Conservation (phyloP, 1,139 yeast species). For the Nematodospora anomalae region DNA sequence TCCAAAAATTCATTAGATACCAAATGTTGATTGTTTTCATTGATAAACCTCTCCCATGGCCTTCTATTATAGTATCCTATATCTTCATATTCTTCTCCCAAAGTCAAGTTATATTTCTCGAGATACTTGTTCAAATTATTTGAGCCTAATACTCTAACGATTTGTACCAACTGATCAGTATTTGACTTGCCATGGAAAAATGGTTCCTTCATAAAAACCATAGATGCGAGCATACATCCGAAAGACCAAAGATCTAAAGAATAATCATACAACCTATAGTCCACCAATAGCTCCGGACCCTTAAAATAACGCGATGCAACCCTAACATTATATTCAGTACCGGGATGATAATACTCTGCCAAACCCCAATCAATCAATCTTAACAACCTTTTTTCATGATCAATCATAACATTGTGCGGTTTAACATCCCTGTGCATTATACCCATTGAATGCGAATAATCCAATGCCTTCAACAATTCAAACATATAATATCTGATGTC, state of each 20-base stretch:
- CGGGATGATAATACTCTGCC: constrained; percentile 96
- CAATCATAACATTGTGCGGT: constrained; percentile 98
- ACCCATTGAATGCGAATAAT: constrained; percentile 95
- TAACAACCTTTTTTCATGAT: constrained; percentile 68
- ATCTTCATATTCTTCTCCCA: constrained; percentile 83
- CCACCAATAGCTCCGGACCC: constrained; percentile 96
- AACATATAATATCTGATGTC: constrained; percentile 89
- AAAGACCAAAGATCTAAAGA: constrained; percentile 95
- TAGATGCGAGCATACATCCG: constrained; percentile 98
- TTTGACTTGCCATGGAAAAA: constrained; percentile 96
- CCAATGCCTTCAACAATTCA: constrained; percentile 85
- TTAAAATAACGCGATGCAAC: constrained; percentile 98
- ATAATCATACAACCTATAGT: constrained; percentile 89
- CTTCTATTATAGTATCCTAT: constrained; percentile 77
- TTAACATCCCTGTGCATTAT: constrained; percentile 98
- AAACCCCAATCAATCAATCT: constrained; percentile 98
- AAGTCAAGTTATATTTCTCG: constrained; percentile 69
- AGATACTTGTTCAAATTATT: constrained; percentile 75
- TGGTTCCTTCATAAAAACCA: constrained; percentile 94
- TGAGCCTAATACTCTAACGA: constrained; percentile 90
- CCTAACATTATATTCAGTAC: constrained; percentile 92
- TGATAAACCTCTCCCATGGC: constrained; percentile 87
- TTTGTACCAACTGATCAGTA: constrained; percentile 93
- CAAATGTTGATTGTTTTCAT: constrained; percentile 68
- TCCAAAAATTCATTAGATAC: constrained; percentile 74